Conservation (phyloP, 78 protist species). For the slime mould (Dictyostelium discoideum) region DNA sequence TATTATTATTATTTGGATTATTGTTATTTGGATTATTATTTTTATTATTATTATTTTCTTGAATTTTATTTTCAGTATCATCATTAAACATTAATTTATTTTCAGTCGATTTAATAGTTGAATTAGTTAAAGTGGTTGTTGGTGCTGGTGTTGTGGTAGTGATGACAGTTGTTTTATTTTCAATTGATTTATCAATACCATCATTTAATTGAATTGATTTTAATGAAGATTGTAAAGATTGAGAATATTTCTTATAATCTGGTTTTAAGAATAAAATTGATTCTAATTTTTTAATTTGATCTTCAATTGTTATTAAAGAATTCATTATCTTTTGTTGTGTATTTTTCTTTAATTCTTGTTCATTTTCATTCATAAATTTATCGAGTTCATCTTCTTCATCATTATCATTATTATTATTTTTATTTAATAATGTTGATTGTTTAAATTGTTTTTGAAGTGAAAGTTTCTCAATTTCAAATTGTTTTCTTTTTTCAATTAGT, state of each 20-base stretch:
- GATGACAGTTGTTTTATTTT: not conserved
- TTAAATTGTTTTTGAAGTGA: constrained; percentile 27
- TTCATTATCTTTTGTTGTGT: constrained; percentile 40
- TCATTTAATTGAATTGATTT: not conserved
- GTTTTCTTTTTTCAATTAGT: constrained; percentile 5
- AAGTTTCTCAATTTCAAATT: not conserved
- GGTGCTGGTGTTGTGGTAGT: not conserved
- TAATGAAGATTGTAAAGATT: not conserved
- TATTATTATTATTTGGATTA: not conserved
- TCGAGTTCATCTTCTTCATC: constrained; percentile 49
- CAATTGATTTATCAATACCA: not conserved
- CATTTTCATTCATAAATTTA: constrained; percentile 51
- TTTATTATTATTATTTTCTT: no score
- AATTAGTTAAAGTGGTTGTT: not conserved
- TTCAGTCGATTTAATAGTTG: not conserved
- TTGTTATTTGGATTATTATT: not conserved
- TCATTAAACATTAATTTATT: not conserved
- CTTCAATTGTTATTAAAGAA: not conserved
- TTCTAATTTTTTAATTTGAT: constrained; percentile 6
- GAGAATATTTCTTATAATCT: constrained; percentile 28
- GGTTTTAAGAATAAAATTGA: not conserved
- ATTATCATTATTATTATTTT: not conserved
- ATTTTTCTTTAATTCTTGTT: constrained; percentile 9
- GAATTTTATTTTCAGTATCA: not conserved
- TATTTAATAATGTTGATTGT: constrained; percentile 11